Percentiles rank a stretch among this genome's conserved stretches.
Conservation (phyloP, 352 stramenopile genomes). For the Globisporangium camurandrum region DNA sequence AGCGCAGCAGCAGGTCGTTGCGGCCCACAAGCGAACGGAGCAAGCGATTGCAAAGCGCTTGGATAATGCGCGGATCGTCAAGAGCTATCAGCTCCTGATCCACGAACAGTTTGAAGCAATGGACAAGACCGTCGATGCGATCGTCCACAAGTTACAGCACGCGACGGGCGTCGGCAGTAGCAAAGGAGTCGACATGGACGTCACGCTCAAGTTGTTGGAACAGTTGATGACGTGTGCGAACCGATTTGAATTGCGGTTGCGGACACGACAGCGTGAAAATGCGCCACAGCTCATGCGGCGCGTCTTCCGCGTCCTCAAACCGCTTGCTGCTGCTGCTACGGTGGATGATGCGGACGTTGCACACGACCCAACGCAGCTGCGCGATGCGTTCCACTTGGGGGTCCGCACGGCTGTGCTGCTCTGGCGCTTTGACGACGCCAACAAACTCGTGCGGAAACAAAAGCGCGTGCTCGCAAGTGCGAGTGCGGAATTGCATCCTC, state of each 20-base stretch:
- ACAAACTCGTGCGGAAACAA: constrained; percentile 43
- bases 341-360: constrained; percentile 9
- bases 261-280: constrained; percentile 33
- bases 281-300: constrained; percentile 57
- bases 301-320: constrained; percentile 51
- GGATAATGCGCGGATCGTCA: constrained; percentile 26
- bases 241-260: constrained; percentile 48
- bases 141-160: constrained; percentile 37
- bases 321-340: constrained; percentile 11
- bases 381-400: constrained; percentile 45
- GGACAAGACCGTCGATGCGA: constrained; percentile 31
- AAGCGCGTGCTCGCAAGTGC: constrained; percentile 25
- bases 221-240: constrained; percentile 72
- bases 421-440: constrained; percentile 52
- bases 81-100: constrained; percentile 42
- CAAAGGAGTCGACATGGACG: constrained; percentile 44
- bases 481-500: too few species aligned
- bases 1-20: constrained; percentile 14
- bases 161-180: constrained; percentile 15
- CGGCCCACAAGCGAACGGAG: constrained; percentile 19
- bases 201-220: constrained; percentile 52
- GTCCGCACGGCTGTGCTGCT: constrained; percentile 49
- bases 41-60: constrained; percentile 35
- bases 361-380: constrained; percentile 16
- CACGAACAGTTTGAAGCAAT: constrained; percentile 35